Conservation (phyloP, 1,284 basidiomycete genomes). For the Veloboletus limbatus region DNA sequence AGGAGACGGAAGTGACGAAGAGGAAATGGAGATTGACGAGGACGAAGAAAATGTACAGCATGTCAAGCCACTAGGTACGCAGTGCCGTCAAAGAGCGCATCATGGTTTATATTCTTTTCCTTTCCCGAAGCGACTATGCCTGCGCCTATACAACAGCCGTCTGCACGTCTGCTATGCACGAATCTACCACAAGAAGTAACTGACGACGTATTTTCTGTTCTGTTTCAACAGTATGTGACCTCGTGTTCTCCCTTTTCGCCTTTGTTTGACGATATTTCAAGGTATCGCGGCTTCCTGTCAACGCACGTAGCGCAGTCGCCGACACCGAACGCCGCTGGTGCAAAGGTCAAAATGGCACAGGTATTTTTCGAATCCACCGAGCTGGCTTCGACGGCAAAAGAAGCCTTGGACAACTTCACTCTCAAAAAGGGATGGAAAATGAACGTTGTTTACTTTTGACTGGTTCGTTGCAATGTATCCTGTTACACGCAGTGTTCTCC, state of each 20-base stretch:
- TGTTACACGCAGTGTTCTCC: neutral
- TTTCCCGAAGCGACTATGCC: slow-evolving; percentile 45
- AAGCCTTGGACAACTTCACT: slow-evolving; percentile 75
- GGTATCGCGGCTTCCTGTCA: slow-evolving; percentile 75
- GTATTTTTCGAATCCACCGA: slow-evolving; percentile 71
- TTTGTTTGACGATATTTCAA: slow-evolving; percentile 25
- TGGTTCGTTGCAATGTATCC: slow-evolving; percentile 15
- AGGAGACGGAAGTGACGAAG: slow-evolving; percentile 63
- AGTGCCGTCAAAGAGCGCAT: slow-evolving; percentile 16
- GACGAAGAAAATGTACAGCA: slow-evolving; percentile 56
- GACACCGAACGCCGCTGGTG: slow-evolving; percentile 58
- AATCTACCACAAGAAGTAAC: slow-evolving; percentile 82
- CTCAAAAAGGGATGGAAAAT: slow-evolving; percentile 81
- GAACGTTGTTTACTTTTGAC: slow-evolving; percentile 70
- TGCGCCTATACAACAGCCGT: slow-evolving; percentile 53
- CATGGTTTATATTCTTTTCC: slow-evolving; percentile 27
- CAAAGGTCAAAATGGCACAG: slow-evolving; percentile 70
- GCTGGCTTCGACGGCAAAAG: slow-evolving; percentile 72
- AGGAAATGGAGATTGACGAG: slow-evolving; percentile 85
- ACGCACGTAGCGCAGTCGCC: slow-evolving; percentile 66
- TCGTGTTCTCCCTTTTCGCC: neutral
- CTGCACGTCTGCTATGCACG: slow-evolving; percentile 68
- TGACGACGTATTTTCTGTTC: slow-evolving; percentile 73
- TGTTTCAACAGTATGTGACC: slow-evolving; percentile 79
- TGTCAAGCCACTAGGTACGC: slow-evolving; percentile 45